phyloP scores from a whole-genome alignment of 192 early-diverging fungal species.

The Coemansia umbellata region DNA sequence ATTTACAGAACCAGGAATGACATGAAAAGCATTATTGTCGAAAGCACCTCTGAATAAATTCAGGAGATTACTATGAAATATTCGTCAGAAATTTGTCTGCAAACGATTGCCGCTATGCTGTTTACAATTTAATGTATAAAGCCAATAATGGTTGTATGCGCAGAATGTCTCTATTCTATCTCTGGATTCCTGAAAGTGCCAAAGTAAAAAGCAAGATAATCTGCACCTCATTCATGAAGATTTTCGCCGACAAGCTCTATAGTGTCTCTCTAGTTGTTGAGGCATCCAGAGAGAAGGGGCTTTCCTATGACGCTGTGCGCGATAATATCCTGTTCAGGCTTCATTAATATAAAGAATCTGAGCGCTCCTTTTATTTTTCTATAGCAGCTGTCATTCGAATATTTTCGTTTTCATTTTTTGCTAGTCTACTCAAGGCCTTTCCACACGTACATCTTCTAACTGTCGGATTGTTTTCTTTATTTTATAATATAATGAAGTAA shows the following conservation, averaged over 20 bases:
- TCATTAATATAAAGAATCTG: background rate
- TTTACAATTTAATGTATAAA: slow-evolving; percentile 82
- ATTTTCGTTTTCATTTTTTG: slow-evolving; percentile 5
- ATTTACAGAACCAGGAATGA: slow-evolving; percentile 77
- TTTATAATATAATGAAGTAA: background rate
- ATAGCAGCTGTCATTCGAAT: slow-evolving; percentile 5
- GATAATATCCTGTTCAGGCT: slow-evolving; percentile 54
- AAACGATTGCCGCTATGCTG: slow-evolving; percentile 74
- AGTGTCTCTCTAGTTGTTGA: slow-evolving; percentile 77
- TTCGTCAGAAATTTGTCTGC: slow-evolving; percentile 66
- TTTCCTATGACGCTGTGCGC: slow-evolving; percentile 64
- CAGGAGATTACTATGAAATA: slow-evolving; percentile 55
- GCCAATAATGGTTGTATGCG: slow-evolving; percentile 55
- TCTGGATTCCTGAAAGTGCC: slow-evolving; percentile 81
- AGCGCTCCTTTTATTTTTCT: background rate
- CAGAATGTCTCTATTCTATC: slow-evolving; percentile 81
- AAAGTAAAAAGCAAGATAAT: slow-evolving; percentile 83
- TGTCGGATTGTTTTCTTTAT: slow-evolving; percentile 10
- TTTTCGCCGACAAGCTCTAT: slow-evolving; percentile 65
- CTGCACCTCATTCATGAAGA: slow-evolving; percentile 81
- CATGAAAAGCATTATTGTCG: slow-evolving; percentile 61
- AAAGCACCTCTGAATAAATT: slow-evolving; percentile 7
- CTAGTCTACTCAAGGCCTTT: slow-evolving; percentile 8
- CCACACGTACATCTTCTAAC: no score
- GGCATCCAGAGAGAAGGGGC: slow-evolving; percentile 75